Base-by-base conservation (phyloP, 495 filamentous ascomycete genomes). In the Aspergillus haitiensis region DNA sequence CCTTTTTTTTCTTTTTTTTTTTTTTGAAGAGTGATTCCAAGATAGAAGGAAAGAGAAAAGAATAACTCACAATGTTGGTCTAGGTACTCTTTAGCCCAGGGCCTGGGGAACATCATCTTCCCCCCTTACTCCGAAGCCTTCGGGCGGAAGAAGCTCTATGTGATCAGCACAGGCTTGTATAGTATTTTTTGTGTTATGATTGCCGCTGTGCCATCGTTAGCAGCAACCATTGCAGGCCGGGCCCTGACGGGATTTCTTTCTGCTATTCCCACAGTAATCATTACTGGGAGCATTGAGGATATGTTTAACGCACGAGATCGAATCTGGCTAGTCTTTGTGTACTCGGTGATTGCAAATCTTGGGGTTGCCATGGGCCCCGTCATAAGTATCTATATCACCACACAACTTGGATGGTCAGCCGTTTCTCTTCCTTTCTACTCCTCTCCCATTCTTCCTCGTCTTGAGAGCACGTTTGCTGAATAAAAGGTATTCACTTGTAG, bases 281-380 rank as follows among this genome's bases (percentile, higher is more conserved):
- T 77, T 10, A 69, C 72, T 0, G 78, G 79, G 0, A 80, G 76
- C 44, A 73, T 81, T 50, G 79, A 81, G 59, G 80, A 83, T 61
- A 74, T 83, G 64, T 82, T 70, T 58, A 71, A 77, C 55, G 61
- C 71, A 0, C 66, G 64, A 42, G 67, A 65, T 36, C 70, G 81
- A 0, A 73, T 80, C 10, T 83, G 78, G 75, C 39, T 80, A 7
- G 73, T 82, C 15, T 79, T 76, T 35, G 37, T 67, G 2, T 83
- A 77, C 71, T 70, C 67, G 18, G 63, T 66, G 45, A 66, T 67
- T 13, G 67, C 76, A 0, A 78, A 74, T 8, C 57, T 75, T 12
- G 81, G 74, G 6, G 53, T 83, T 1, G 52, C 65, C 7, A 39
- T 78, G 12, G 79, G 77, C 0, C 77, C 81, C 0, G 72, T 81